Evolutionary conservation across 257 asterid species (phyloP), one percentile per base, ranked within the genome.

Genomic region (Henckelia pumila): DNA sequence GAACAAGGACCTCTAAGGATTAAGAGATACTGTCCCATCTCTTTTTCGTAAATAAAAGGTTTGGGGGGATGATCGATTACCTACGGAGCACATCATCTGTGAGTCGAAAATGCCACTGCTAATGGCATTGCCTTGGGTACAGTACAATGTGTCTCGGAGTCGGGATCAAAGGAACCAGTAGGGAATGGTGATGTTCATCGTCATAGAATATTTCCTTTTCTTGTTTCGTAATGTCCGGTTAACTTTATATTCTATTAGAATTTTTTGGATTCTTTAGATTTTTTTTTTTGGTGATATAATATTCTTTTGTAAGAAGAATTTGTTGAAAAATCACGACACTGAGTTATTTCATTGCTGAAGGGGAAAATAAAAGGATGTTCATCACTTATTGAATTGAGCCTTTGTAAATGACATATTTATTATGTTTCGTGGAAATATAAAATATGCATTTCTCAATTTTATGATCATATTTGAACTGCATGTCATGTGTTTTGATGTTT

Each of bases 291-390:
- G 67, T 56, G n/a, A 11, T 40, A 40, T 40, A 4, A 72, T 35
- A 76, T 80, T 80, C 79, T 76, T 76, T 80, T 76, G 81, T 79
- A 73, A 73, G 79, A 76, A 76, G 76, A 72, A 70, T 59, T 72
- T 19, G 61, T 61, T 40, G 68, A 4, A 59, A 61, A 66, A 9
- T 53, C 53, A 8, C 11, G 40, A 22, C 20, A 33, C 24, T 40
- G 20, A 49, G 56, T 61, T 67, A 49, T 14, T 52, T 67, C 32
- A 58, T 29, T 23, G 74, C 50, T 62, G 49, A 66, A 13, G 52
- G 52, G 52, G 64, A 55, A 22, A 23, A 44, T 26, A 49, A 61
- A 47, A n/a, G 49, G 68, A 74, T 70, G 33, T 55, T 74, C 61
- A 14, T 70, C 67, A 28, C 60, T 70, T 73, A 64, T 25, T 68